Evolutionary conservation across 805 yeast genomes (phyloP).

Genomic region (Ogataea trehaloabstinens): DNA sequence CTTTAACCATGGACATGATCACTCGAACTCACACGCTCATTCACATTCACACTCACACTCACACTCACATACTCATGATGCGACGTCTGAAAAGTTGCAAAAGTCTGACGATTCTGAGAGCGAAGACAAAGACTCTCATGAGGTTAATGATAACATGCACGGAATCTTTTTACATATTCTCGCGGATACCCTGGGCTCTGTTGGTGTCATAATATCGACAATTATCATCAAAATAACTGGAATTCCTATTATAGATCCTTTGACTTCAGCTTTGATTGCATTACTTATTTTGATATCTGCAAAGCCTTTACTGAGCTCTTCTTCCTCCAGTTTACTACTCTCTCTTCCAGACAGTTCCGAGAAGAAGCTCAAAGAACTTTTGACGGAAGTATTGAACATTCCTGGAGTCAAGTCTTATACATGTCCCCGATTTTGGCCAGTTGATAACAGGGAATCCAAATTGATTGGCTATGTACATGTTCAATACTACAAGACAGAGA

Average conservation of each 20-base stretch:
- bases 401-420: conserved; percentile 85
- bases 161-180: conserved; percentile 92
- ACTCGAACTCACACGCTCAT: conserved; percentile 38
- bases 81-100: neutral
- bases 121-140: conserved; percentile 37
- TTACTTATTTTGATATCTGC: conserved; percentile 77
- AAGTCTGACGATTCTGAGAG: conserved; percentile 40
- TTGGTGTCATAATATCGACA: conserved; percentile 94
- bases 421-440: conserved; percentile 91
- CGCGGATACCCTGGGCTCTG: conserved; percentile 96
- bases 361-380: conserved; percentile 55
- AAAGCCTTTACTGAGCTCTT: conserved; percentile 76
- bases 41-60: conserved; percentile 25
- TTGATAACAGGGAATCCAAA: conserved; percentile 32
- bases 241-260: conserved; percentile 84
- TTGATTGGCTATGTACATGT: conserved; percentile 81
- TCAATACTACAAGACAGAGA: conserved; percentile 51
- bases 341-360: conserved; percentile 56
- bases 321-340: conserved; percentile 71
- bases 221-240: conserved; percentile 62
- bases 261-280: conserved; percentile 88
- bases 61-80: conserved; percentile 22
- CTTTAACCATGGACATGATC: conserved; percentile 77
- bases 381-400: conserved; percentile 64
- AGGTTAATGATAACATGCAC: conserved; percentile 68